Conservation (phyloP, 805 yeast species). For the Cyberlindnera mrakii region DNA sequence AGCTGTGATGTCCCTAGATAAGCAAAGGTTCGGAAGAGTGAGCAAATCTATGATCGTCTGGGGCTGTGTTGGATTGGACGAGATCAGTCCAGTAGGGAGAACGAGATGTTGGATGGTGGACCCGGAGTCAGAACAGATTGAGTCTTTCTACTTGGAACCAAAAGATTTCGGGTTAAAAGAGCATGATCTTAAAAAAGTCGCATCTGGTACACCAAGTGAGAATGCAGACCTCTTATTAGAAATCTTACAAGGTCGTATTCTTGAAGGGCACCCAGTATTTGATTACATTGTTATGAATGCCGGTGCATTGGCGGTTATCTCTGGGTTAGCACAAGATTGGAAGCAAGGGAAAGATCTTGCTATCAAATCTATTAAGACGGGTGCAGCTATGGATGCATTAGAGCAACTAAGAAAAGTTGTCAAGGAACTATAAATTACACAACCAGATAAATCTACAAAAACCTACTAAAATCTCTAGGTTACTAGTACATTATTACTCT, state of each 20-base stretch:
- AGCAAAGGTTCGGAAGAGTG: constrained; percentile 32
- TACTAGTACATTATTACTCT: no score
- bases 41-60: constrained; percentile 76
- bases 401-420: constrained; percentile 17
- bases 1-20: constrained; percentile 64
- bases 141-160: constrained; percentile 50
- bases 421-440: background rate
- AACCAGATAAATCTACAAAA: no score
- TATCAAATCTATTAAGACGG: constrained; percentile 56
- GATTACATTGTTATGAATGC: constrained; percentile 91
- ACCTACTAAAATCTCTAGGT: no score
- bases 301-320: constrained; percentile 77
- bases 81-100: constrained; percentile 82
- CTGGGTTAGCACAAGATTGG: constrained; percentile 67
- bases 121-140: constrained; percentile 35
- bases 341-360: constrained; percentile 74
- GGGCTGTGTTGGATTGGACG: constrained; percentile 91
- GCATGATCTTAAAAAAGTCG: constrained; percentile 61
- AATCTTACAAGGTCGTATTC: constrained; percentile 38
- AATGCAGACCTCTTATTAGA: constrained; percentile 58
- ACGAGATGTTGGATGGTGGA: constrained; percentile 75
- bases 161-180: constrained; percentile 75
- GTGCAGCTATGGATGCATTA: constrained; percentile 60
- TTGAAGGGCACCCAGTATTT: constrained; percentile 55
- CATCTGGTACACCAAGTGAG: constrained; percentile 81